phyloP scores from a whole-genome alignment of 106 monocot species.

The Dendrobium chrysotoxum region DNA sequence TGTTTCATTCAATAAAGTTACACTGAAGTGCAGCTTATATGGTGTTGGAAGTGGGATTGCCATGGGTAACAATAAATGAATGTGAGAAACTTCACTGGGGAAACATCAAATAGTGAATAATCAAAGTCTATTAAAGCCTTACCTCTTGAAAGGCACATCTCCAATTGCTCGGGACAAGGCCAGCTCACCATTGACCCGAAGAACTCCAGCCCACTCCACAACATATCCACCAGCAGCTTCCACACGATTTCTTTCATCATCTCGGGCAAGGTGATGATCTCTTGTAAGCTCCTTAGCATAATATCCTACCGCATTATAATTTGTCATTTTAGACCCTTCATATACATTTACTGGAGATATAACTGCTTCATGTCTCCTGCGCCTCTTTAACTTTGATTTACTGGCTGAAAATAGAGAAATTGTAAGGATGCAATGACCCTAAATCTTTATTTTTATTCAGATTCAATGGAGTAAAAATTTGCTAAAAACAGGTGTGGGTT shows the following conservation, averaged over 20 bases:
- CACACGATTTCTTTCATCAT: conserved; percentile 71
- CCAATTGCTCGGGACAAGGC: conserved; percentile 90
- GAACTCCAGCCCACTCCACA: conserved; percentile 70
- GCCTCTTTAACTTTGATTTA: conserved; percentile 23
- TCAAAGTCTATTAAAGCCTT: conserved; percentile 6
- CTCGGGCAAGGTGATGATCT: conserved; percentile 87
- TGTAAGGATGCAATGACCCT: not conserved
- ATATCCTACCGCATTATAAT: conserved; percentile 24
- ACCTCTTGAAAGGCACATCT: conserved; percentile 79
- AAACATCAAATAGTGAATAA: not conserved
- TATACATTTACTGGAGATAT: conserved; percentile 12
- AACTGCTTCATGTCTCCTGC: conserved; percentile 22
- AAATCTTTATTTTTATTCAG: not conserved
- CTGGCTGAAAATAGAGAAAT: conserved; percentile 18
- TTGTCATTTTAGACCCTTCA: conserved; percentile 22
- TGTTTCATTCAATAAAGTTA: not conserved
- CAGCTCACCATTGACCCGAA: conserved; percentile 76
- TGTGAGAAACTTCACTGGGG: not conserved
- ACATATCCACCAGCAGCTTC: conserved; percentile 87
- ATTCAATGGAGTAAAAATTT: not conserved
- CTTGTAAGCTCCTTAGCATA: conserved; percentile 72
- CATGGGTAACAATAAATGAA: not conserved
- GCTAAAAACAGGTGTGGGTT: not conserved
- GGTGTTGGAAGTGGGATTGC: not conserved
- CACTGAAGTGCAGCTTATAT: not conserved